Percentiles rank a stretch among this genome's conserved stretches.
phyloP scores from a whole-genome alignment of 345 rosid genomes.

The Trapa bicornis region DNA sequence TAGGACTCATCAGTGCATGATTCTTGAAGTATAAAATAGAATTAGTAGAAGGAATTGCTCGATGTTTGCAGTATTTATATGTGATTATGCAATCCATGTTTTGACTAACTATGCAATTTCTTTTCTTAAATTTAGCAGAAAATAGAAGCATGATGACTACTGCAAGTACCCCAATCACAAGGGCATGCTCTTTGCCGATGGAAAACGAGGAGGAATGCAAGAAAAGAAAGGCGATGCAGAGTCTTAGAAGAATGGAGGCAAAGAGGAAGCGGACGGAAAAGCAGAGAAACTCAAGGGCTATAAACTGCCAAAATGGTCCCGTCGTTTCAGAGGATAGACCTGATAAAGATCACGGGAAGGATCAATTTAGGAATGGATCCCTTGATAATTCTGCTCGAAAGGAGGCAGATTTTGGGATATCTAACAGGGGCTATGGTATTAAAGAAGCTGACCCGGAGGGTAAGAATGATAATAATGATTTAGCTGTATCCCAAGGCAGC shows the following conservation, averaged over 20 bases:
- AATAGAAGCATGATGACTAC: not conserved
- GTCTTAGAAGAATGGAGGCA: constrained; percentile 25
- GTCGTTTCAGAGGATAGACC: not conserved
- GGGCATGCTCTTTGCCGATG: constrained; percentile 56
- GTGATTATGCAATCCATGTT: not conserved
- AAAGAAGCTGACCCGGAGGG: not conserved
- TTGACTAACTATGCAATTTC: not conserved
- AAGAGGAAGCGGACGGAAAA: constrained; percentile 74
- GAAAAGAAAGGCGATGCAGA: constrained; percentile 33
- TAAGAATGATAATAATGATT: constrained; percentile 17
- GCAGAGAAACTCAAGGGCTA: constrained; percentile 15
- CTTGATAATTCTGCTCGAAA: not conserved
- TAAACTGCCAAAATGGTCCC: not conserved
- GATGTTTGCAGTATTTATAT: not conserved
- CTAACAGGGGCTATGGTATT: not conserved
- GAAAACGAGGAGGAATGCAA: constrained; percentile 62
- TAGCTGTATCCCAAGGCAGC: constrained; percentile 49
- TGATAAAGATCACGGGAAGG: not conserved
- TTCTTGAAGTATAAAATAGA: not conserved
- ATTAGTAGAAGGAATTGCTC: not conserved
- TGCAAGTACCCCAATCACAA: constrained; percentile 12
- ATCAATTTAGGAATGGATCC: not conserved
- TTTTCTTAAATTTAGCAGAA: not conserved
- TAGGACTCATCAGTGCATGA: not conserved
- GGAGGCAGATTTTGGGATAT: not conserved